These are phyloP conservation scores for Dunaliella primolecta DNA, from an alignment of 139 green algal genomes.

Conservation along the genomic window DNA sequence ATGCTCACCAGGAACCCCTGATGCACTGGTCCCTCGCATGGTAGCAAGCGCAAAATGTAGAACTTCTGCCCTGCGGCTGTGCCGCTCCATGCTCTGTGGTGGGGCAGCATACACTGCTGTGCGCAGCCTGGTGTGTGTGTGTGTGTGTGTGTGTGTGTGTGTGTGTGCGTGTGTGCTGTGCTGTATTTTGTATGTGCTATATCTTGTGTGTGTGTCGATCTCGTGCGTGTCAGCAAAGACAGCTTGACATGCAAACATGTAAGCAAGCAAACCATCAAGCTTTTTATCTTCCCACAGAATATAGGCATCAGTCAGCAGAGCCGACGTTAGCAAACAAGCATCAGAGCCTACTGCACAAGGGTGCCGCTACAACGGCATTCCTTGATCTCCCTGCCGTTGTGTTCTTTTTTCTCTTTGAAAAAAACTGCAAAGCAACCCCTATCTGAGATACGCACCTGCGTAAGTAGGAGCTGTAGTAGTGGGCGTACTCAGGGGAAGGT, in stretches of 20 bases:
- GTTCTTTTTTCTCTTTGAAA: no score
- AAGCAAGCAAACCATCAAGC: no score
- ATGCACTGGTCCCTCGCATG: not conserved
- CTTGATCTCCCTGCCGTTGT: no score
- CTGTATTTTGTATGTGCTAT: not conserved
- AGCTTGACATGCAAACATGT: not conserved
- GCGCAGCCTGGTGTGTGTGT: conserved; percentile 23
- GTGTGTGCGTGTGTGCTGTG: no score
- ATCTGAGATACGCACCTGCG: conserved; percentile 9
- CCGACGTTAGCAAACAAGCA: no score
- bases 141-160: not conserved
- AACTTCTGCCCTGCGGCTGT: conserved; percentile 35
- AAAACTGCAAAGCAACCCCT: conserved; percentile 7
- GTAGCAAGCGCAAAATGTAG: conserved; percentile 4
- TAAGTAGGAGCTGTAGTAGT: conserved; percentile 67
- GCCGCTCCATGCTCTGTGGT: conserved; percentile 28
- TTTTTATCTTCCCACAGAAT: no score
- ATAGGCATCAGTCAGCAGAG: no score
- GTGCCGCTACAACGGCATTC: no score
- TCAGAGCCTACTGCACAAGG: no score
- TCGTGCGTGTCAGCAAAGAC: not conserved
- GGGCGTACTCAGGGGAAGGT: conserved; percentile 35
- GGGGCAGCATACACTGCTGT: conserved; percentile 28
- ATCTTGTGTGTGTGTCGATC: not conserved
- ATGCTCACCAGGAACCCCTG: not conserved